These are phyloP conservation scores for Arachis monticola DNA, from an alignment of 331 rosid species.

Conservation along the genomic window DNA sequence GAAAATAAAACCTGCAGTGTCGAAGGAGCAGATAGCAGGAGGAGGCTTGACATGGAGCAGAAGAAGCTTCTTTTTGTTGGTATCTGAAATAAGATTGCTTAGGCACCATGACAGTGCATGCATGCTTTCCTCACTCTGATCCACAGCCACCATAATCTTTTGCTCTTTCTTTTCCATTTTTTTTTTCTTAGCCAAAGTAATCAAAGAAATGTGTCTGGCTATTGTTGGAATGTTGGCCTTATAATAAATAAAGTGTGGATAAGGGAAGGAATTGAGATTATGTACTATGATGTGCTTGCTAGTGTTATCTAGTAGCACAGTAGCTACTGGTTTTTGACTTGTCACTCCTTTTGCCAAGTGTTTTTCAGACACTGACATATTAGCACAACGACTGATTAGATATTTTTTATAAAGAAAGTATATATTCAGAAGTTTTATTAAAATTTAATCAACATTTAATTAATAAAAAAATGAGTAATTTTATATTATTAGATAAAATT, in stretches of 20 bases:
- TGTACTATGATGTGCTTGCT: constrained; percentile 34
- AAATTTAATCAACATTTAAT: no score
- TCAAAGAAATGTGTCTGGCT: constrained; percentile 4
- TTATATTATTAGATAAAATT: no score
- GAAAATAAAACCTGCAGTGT: constrained; percentile 65
- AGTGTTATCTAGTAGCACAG: neutral
- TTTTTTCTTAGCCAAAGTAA: neutral
- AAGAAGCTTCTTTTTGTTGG: constrained; percentile 59
- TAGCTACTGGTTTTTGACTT: constrained; percentile 32
- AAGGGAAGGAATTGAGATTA: constrained; percentile 24
- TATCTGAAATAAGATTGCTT: constrained; percentile 52
- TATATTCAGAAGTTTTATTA: no score
- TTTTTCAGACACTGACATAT: neutral
- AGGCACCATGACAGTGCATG: constrained; percentile 82
- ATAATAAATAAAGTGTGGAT: constrained; percentile 29
- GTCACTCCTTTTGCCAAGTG: neutral
- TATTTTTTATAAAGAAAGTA: no score
- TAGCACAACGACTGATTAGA: neutral
- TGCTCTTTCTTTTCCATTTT: constrained; percentile 45
- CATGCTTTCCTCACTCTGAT: constrained; percentile 91
- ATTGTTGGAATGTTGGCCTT: constrained; percentile 23
- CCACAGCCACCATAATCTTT: constrained; percentile 80
- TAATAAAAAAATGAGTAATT: no score
- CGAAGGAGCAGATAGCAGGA: constrained; percentile 60
- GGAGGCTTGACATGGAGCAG: constrained; percentile 82